Base-by-base conservation (phyloP, 1,139 yeast genomes). In the Meyerozyma guilliermondii region DNA sequence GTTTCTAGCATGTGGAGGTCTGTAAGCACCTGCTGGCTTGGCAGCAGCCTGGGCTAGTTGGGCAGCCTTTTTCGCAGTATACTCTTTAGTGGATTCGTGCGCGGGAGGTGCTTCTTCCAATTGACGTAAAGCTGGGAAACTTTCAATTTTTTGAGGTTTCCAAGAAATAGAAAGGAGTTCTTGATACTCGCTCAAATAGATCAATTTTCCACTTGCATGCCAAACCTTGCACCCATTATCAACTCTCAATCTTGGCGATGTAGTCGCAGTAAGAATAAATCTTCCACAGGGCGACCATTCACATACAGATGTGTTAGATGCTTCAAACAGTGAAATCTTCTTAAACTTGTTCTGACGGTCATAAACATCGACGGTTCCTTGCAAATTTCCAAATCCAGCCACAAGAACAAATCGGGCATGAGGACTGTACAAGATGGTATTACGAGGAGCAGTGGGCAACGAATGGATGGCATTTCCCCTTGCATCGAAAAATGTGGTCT, bases 211-310 rank as follows among this genome's bases (percentile, higher is more conserved):
- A 49, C 82, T 74, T 47, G 83, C 89, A 62, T 92, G 95, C 97
- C 98, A 92, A 55, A 94, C 74, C 64, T 88, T 87, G 53, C 85
- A 81, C 43, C 98, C 94, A 62, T 94, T 94, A 63, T 94, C 99
- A 41, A 94, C 99, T 60, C 98, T 81, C 57, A 94, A 78, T 57
- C 99, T 78, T 49, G 99, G 99, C 18, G 97, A 82, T 0, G 98
- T 92, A 7, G 98, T 94, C 20, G 98, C 98, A 16, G 98, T 91
- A 62, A 94, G 70, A 46, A 94, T 82, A 59, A 77, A 88, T 58
- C 95, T 80, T 33, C 98, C 98, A 66, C 94, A 95, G n/a, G 99
- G 98, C 4, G 95, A 83, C 98, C 98, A 94, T 62, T 87, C 89
- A 63, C 97, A 91, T 39, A 85, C 95, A 24, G 95, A 85, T 10